Conservation (phyloP, 345 rosid species). For the Pelargonium nanum region DNA sequence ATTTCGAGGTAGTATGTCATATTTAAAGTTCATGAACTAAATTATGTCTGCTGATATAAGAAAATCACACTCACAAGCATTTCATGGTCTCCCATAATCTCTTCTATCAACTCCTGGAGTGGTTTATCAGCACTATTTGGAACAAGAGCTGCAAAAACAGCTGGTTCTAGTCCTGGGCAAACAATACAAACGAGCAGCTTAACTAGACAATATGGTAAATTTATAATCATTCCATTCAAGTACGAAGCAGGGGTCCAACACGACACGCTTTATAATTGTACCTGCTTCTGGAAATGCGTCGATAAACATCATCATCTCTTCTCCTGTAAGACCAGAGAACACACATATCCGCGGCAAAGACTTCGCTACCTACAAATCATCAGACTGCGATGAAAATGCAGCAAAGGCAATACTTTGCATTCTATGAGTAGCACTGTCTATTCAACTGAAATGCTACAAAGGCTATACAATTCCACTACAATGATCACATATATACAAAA, state of each 20-base stretch:
- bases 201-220: not conserved
- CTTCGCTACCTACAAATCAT: slow-evolving; percentile 36
- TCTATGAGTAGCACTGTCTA: too few species aligned
- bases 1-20: too few species aligned
- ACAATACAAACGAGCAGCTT: not conserved
- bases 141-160: slow-evolving; percentile 79
- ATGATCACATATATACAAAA: not conserved
- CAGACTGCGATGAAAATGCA: not conserved
- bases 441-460: too few species aligned
- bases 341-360: slow-evolving; percentile 72
- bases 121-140: slow-evolving; percentile 73
- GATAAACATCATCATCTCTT: slow-evolving; percentile 92
- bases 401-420: too few species aligned
- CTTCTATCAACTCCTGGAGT: slow-evolving; percentile 56
- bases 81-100: slow-evolving; percentile 89
- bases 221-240: too few species aligned
- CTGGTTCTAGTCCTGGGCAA: slow-evolving; percentile 55
- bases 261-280: too few species aligned
- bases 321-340: slow-evolving; percentile 81
- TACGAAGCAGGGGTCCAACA: too few species aligned
- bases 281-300: slow-evolving; percentile 78
- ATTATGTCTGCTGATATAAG: too few species aligned
- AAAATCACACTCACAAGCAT: slow-evolving; percentile 47
- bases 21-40: too few species aligned
- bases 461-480: not conserved